These are phyloP conservation scores for Taphrina confusa DNA, from an alignment of 1,139 yeast species.

Conservation along the genomic window DNA sequence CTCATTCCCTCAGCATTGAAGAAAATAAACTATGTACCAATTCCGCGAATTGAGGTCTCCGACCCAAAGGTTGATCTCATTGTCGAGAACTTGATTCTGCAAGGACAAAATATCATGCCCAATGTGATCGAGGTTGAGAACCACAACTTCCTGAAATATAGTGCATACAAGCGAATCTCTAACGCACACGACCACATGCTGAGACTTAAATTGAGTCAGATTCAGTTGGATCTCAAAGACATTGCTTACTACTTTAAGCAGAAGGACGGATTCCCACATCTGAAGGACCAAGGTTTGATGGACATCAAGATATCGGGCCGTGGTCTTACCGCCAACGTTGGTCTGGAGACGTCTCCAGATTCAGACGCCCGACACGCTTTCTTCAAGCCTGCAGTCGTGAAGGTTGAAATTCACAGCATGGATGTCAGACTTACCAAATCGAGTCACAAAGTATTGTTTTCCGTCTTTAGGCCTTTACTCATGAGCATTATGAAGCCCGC, in stretches of 20 bases:
- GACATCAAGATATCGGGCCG: constrained; percentile 39
- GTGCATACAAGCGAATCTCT: constrained; percentile 37
- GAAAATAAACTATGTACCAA: constrained; percentile 39
- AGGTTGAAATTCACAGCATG: constrained; percentile 38
- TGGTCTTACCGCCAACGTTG: constrained; percentile 38
- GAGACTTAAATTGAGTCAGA: constrained; percentile 37
- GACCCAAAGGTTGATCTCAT: constrained; percentile 40
- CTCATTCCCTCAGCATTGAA: constrained; percentile 38
- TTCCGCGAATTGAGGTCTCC: constrained; percentile 41
- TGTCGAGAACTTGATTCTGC: constrained; percentile 40
- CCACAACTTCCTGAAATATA: constrained; percentile 38
- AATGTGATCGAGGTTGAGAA: constrained; percentile 40
- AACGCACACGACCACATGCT: constrained; percentile 35
- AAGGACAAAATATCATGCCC: constrained; percentile 40
- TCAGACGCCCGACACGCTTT: constrained; percentile 34
- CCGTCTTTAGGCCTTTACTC: constrained; percentile 39
- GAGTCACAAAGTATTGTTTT: constrained; percentile 39
- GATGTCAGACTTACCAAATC: constrained; percentile 39
- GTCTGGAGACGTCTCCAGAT: constrained; percentile 36
- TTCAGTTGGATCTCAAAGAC: constrained; percentile 40
- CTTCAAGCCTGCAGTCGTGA: constrained; percentile 40
- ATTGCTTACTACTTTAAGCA: constrained; percentile 40
- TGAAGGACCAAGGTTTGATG: constrained; percentile 40
- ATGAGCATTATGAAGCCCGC: constrained; percentile 39
- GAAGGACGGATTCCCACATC: constrained; percentile 39